These are phyloP conservation scores for Globisporangium orthogonon DNA, from an alignment of 352 stramenopile species.

Conservation along the genomic window DNA sequence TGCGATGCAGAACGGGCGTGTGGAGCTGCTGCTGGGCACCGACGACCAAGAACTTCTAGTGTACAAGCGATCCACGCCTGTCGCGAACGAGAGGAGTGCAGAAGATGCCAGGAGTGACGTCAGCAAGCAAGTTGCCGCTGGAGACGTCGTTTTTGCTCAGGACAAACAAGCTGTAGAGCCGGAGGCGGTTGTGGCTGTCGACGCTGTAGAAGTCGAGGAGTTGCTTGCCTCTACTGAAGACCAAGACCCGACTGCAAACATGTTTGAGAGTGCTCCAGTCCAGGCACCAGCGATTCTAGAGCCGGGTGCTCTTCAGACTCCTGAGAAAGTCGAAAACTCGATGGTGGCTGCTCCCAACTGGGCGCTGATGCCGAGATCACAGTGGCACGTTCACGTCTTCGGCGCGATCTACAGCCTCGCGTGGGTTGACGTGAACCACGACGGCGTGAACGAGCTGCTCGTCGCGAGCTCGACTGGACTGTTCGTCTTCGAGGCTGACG, in stretches of 20 bases:
- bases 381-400: constrained; percentile 53
- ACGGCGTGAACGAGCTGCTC: constrained; percentile 57
- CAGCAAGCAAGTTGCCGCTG: too few species aligned
- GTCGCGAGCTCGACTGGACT: constrained; percentile 59
- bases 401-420: constrained; percentile 70
- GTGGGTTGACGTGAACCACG: constrained; percentile 55
- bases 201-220: background rate
- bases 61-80: constrained; percentile 28
- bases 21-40: constrained; percentile 57
- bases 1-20: constrained; percentile 36
- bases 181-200: background rate
- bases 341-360: constrained; percentile 13
- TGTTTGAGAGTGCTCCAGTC: background rate
- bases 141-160: background rate
- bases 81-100: background rate
- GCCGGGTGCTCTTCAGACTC: too few species aligned
- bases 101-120: background rate
- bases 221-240: background rate
- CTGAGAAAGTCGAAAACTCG: background rate
- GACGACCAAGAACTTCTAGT: constrained; percentile 49
- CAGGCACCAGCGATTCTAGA: background rate
- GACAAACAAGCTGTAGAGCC: background rate
- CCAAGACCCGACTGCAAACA: too few species aligned
- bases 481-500: constrained; percentile 57
- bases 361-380: constrained; percentile 17